Evolutionary conservation across 176 grass and related monocot species (phyloP).

Genomic region (Luzula sylvatica): DNA sequence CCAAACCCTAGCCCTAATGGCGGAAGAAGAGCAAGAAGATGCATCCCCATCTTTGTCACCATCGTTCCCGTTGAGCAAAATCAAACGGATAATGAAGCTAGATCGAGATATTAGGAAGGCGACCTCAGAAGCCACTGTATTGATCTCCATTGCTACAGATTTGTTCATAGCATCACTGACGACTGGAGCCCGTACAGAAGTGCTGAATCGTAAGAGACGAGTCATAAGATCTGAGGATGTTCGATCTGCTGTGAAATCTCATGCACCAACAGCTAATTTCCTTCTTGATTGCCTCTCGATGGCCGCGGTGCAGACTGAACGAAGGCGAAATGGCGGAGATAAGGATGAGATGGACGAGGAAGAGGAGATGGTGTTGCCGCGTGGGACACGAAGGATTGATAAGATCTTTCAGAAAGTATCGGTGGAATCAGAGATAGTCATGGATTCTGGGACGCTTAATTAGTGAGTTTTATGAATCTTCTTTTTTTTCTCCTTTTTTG

Average conservation of each 20-base stretch:
- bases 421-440: conserved; percentile 10
- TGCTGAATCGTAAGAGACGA: conserved; percentile 24
- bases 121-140: conserved; percentile 54
- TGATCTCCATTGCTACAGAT: conserved; percentile 64
- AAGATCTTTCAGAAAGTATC: conserved; percentile 65
- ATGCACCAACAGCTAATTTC: conserved; percentile 62
- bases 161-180: conserved; percentile 60
- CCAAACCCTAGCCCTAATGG: not conserved
- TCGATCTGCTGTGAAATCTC: conserved; percentile 39
- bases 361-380: conserved; percentile 24
- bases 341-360: not conserved
- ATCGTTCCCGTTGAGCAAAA: conserved; percentile 51
- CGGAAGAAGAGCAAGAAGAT: conserved; percentile 6
- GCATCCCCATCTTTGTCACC: not conserved
- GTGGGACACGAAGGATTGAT: conserved; percentile 73
- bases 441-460: not conserved
- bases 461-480: no score
- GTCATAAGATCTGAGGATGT: conserved; percentile 42
- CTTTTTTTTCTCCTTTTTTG: not conserved
- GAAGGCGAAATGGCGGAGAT: not conserved
- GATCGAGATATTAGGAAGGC: conserved; percentile 79
- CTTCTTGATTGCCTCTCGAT: conserved; percentile 63
- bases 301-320: conserved; percentile 3
- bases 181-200: conserved; percentile 30
- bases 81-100: conserved; percentile 78